Base-by-base conservation (phyloP, 176 grass and related monocot genomes). In the Leersia perrieri region DNA sequence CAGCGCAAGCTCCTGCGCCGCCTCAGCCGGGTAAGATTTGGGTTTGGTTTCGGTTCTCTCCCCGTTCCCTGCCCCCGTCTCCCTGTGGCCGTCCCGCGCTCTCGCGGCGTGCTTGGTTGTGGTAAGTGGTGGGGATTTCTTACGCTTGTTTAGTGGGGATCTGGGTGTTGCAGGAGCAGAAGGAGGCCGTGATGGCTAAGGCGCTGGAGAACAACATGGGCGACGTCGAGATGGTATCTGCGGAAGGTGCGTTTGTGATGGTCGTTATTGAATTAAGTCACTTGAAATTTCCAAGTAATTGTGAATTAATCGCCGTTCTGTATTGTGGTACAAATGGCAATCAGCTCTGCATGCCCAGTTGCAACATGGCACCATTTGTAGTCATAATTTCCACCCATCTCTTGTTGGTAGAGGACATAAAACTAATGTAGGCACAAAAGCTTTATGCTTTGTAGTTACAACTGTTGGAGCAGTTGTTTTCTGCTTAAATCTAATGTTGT, bases 1-100 rank as follows among this genome's bases (percentile, higher is more conserved):
- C 83, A 87, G 70, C 89, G 84, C 63, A 87, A 87, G 84, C 70
- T 90, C 76, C 44, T 31, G 78, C 78, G 73, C 66, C 88, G 88
- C 72, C 66, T 7, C 29, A 76, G 85, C 29, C 88, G 88, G 83
- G 88, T 89, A 20, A 20, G 16, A n/a, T n/a, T n/a, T n/a, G n/a
- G n/a, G n/a, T 4, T 65, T 26, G 40, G 33, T 83, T 49, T 9
- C n/a, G n/a, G n/a, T 53, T 45, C 1, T 1, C 47, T 0, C 7
- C n/a, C 3, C 39, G 29, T 7, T 35, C 63, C 23, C 5, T 3
- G 3, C 4, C 14, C 58, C 40, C 60, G 15, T 7, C 35, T 26
- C 5, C 38, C 33, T 25, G 32, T 71, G 15, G 11, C 14, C 53
- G 15, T 47, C 1, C 22, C 28, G 44, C 13, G 16, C 16, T 47